These are phyloP conservation scores for Kitagawia praeruptora DNA, from an alignment of 129 eudicot species.

Conservation along the genomic window DNA sequence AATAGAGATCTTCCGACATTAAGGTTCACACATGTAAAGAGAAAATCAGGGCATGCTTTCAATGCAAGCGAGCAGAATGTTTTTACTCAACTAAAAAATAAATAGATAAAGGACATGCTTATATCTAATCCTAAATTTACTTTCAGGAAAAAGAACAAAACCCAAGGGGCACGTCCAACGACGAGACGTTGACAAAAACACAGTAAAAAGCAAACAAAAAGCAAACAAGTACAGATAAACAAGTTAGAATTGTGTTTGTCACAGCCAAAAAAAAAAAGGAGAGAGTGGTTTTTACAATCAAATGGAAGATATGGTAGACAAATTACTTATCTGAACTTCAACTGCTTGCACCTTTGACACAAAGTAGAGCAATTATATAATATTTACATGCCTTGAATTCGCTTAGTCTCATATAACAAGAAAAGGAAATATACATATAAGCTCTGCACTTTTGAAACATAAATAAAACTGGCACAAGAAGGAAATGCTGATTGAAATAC, in stretches of 20 bases:
- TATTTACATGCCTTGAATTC: too few species aligned
- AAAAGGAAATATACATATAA: too few species aligned
- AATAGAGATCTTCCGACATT: background rate
- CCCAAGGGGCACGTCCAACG: too few species aligned
- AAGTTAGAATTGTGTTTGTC: too few species aligned
- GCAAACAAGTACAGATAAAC: too few species aligned
- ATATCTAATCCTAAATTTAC: background rate
- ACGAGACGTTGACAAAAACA: too few species aligned
- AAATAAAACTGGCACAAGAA: background rate
- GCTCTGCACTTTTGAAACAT: background rate
- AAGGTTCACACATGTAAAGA: background rate
- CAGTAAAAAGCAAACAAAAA: too few species aligned
- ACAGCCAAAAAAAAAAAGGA: too few species aligned
- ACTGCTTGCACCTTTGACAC: background rate
- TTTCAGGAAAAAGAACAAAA: background rate
- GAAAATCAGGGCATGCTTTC: background rate
- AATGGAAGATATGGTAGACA: too few species aligned
- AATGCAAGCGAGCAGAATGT: background rate
- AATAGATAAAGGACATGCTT: too few species aligned
- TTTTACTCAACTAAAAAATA: background rate
- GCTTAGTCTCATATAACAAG: background rate
- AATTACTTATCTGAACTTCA: background rate
- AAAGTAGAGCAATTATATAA: background rate
- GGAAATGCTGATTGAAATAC: background rate
- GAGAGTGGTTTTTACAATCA: too few species aligned